Evolutionary conservation across 1,284 basidiomycete species (phyloP), one percentile per base, ranked within the genome.

Genomic region (Rhodotorula sp.): DNA sequence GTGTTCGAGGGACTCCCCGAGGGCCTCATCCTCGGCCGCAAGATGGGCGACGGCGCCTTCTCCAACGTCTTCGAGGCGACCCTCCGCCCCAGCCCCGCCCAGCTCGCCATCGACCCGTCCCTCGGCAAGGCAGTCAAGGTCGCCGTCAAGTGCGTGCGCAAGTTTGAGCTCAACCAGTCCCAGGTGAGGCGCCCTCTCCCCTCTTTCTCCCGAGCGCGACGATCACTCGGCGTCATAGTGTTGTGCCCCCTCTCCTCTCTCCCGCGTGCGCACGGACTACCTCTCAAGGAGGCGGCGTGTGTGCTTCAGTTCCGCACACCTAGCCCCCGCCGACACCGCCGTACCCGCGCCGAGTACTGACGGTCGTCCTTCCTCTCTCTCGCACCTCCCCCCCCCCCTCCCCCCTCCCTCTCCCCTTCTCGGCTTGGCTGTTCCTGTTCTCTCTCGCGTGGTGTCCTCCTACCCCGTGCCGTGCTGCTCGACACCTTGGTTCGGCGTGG

Each of bases 41-140:
- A 77, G 64, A 77, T 77, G 75, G 75, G 75, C 46, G 75, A 77
- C 63, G 97, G 97, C 74, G 97, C 97, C 51, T 99, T 99, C 82
- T 98, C 96, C 21, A 94, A 97, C 80, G 97, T 99, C 6, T 99
- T 97, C 87, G 94, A 93, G 82, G 97, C 94, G 91, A 97, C 82
- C 84, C 88, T 67, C 84, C 86, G 66, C 89, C 90, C 27, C 88
- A 90, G 29, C 85, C 89, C 70, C 34, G 73, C 70, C 37, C 75
- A 76, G 62, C 64, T 77, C 57, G 71, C 71, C 27, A 48, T 75
- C 67, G 75, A 77, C 56, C 73, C 75, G 7, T 62, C 57, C 9
- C 73, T 75, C 56, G 71, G 69, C 71, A 69, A 75, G 67, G 54
- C 56, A 29, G 65, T 75, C 80, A 91, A 91, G 82, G 92, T 97